Evolutionary conservation across 306 rosid species (phyloP).

Genomic region (Gleditsia sinensis): DNA sequence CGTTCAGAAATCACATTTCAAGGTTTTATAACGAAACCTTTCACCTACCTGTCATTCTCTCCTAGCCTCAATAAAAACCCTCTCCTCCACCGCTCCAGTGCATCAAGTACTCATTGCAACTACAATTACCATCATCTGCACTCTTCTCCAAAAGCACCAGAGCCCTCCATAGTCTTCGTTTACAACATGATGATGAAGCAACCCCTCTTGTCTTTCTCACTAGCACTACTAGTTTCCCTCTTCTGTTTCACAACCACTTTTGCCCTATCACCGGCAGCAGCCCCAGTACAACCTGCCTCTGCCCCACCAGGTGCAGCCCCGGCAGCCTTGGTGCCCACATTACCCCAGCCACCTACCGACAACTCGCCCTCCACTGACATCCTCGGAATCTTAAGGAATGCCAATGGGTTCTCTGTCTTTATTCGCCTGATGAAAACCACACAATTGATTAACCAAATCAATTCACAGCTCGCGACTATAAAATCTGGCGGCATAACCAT

Average conservation of each 20-base stretch:
- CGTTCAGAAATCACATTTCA: constrained; percentile 27
- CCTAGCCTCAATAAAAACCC: constrained; percentile 28
- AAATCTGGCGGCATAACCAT: constrained; percentile 59
- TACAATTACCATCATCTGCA: not conserved
- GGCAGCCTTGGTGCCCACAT: constrained; percentile 13
- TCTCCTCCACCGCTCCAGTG: constrained; percentile 4
- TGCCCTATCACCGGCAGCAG: constrained; percentile 39
- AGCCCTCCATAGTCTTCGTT: not conserved
- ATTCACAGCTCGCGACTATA: constrained; percentile 50
- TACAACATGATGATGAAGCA: constrained; percentile 29
- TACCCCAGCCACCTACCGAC: constrained; percentile 27
- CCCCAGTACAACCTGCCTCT: constrained; percentile 42
- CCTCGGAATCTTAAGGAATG: constrained; percentile 46
- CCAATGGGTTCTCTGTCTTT: constrained; percentile 47
- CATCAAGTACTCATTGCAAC: constrained; percentile 12
- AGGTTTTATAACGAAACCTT: constrained; percentile 24
- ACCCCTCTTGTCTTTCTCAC: constrained; percentile 27
- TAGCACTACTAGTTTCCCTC: constrained; percentile 24
- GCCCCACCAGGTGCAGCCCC: constrained; percentile 32
- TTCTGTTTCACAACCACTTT: constrained; percentile 13
- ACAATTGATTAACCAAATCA: constrained; percentile 54
- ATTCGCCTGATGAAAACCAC: constrained; percentile 65
- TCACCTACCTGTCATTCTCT: constrained; percentile 33
- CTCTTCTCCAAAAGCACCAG: not conserved
- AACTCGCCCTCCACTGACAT: constrained; percentile 33